phyloP scores from a whole-genome alignment of 768 basidiomycete species.

The Lentinula boryana region DNA sequence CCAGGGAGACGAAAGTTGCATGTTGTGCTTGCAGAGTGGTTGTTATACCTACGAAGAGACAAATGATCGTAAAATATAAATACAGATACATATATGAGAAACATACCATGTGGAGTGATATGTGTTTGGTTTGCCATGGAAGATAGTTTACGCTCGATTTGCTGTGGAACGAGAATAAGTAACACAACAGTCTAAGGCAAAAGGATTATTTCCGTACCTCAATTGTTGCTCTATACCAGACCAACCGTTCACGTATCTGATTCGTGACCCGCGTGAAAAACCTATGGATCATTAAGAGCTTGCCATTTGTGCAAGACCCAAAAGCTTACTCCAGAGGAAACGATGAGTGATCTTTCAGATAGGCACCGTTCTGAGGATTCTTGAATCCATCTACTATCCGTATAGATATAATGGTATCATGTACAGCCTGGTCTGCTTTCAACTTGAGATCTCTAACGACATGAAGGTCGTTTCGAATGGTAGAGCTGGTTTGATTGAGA shows the following conservation, averaged over 20 bases:
- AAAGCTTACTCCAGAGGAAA: slow-evolving; percentile 73
- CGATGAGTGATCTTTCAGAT: slow-evolving; percentile 72
- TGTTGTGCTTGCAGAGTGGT: slow-evolving; percentile 79
- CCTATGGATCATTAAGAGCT: slow-evolving; percentile 27
- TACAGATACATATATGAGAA: not conserved
- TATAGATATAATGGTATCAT: slow-evolving; percentile 74
- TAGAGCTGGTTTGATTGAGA: slow-evolving; percentile 52
- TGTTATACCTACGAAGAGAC: slow-evolving; percentile 45
- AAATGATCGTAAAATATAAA: slow-evolving; percentile 6
- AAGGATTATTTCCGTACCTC: slow-evolving; percentile 41
- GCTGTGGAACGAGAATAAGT: slow-evolving; percentile 30
- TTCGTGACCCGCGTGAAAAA: slow-evolving; percentile 69
- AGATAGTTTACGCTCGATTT: slow-evolving; percentile 80
- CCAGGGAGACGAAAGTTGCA: slow-evolving; percentile 68
- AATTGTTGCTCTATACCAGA: slow-evolving; percentile 77
- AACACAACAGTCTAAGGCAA: not conserved
- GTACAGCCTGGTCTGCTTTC: slow-evolving; percentile 72
- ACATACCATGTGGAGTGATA: slow-evolving; percentile 67
- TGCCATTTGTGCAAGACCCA: not conserved
- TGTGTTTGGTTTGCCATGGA: slow-evolving; percentile 60
- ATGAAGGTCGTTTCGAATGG: slow-evolving; percentile 60
- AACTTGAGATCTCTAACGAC: slow-evolving; percentile 65
- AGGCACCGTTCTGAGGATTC: slow-evolving; percentile 64
- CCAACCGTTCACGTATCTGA: slow-evolving; percentile 64
- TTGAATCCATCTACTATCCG: slow-evolving; percentile 75